Conservation (phyloP, 345 rosid genomes). For the Acer campestre region DNA sequence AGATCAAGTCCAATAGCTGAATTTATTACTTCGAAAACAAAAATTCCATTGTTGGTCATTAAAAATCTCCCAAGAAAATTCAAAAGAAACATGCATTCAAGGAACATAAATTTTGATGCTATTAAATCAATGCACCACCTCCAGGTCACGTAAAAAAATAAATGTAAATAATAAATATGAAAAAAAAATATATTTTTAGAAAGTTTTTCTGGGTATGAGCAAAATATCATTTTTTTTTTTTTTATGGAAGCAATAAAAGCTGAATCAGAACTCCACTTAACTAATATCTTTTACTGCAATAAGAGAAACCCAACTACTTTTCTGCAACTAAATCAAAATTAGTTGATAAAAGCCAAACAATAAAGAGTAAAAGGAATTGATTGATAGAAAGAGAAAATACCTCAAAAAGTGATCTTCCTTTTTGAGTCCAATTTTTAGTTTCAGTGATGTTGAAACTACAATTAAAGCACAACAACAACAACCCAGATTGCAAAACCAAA, state of each 20-base stretch:
- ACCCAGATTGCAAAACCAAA: constrained; percentile 12
- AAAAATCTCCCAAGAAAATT: not conserved
- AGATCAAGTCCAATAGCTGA: not conserved
- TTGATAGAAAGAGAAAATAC: not conserved
- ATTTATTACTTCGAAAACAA: not conserved
- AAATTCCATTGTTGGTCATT: not conserved
- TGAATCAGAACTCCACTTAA: constrained; percentile 7
- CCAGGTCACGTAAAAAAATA: not conserved
- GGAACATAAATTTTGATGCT: not conserved
- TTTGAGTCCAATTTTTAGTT: constrained; percentile 20
- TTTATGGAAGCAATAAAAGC: not conserved
- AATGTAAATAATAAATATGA: no score
- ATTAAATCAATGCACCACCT: not conserved
- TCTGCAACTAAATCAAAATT: not conserved
- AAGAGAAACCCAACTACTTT: not conserved
- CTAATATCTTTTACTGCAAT: not conserved
- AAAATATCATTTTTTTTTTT: not conserved
- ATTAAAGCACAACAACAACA: not conserved
- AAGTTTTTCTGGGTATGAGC: not conserved
- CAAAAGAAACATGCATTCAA: not conserved
- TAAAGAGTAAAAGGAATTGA: not conserved
- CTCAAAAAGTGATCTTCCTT: constrained; percentile 18
- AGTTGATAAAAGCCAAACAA: not conserved
- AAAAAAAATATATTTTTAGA: not conserved
- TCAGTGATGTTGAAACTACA: constrained; percentile 16